Conservation (phyloP, 441 rosid genomes). For the Raphanus hybrid region DNA sequence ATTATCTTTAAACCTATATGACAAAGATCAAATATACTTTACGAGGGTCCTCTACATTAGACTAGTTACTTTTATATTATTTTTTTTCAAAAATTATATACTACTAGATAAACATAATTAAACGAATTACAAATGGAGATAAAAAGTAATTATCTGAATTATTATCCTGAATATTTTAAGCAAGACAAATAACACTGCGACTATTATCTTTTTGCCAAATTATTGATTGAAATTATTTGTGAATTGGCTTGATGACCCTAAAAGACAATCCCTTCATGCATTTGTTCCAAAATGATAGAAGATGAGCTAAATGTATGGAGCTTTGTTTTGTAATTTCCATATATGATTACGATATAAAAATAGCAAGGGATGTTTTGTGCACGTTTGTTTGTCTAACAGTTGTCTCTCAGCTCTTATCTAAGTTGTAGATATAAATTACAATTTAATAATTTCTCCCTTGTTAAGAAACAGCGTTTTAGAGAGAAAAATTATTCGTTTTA, state of each 20-base stretch:
- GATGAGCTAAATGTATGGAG: slow-evolving; percentile 17
- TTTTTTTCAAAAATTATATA: not conserved
- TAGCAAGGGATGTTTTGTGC: slow-evolving; percentile 12
- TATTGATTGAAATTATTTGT: not conserved
- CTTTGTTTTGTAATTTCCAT: slow-evolving; percentile 4
- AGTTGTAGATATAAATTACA: slow-evolving; percentile 6
- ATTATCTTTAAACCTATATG: not conserved
- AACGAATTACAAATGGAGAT: not conserved
- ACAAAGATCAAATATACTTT: not conserved
- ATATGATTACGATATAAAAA: not conserved
- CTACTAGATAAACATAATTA: slow-evolving; percentile 1
- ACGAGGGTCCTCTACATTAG: not conserved
- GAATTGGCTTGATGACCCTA: not conserved
- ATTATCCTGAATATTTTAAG: not conserved
- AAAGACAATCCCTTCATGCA: slow-evolving; percentile 11
- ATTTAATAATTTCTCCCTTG: not conserved
- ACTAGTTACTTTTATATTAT: not conserved
- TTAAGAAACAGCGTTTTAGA: too few species aligned
- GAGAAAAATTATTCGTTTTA: too few species aligned
- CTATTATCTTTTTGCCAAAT: not conserved
- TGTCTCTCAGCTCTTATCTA: slow-evolving; percentile 34
- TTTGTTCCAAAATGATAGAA: slow-evolving; percentile 17
- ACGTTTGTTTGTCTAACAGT: slow-evolving; percentile 34
- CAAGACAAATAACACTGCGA: not conserved
- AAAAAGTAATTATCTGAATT: not conserved